These are phyloP conservation scores for Neoboletus magnificus DNA, from an alignment of 768 basidiomycete species.

Conservation along the genomic window DNA sequence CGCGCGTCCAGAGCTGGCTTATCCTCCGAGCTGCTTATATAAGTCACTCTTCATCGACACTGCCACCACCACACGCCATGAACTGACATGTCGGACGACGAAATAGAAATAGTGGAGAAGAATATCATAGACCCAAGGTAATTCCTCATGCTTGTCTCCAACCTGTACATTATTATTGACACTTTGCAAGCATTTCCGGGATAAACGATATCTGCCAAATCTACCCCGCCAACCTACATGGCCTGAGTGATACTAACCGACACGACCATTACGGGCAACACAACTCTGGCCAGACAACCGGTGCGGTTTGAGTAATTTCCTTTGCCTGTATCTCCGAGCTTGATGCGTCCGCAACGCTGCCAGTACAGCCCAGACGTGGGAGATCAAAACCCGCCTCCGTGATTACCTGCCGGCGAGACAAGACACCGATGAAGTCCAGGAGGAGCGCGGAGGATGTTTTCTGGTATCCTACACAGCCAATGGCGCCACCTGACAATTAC, in stretches of 20 bases:
- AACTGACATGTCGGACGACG: conserved; percentile 22
- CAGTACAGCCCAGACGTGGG: conserved; percentile 6
- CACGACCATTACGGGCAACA: conserved; percentile 58
- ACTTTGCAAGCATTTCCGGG: conserved; percentile 6
- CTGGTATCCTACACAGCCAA: conserved; percentile 54
- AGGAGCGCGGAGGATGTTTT: conserved; percentile 38
- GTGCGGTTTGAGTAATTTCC: neutral
- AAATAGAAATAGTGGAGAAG: conserved; percentile 25
- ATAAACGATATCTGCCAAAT: conserved; percentile 44
- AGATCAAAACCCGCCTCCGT: conserved; percentile 11
- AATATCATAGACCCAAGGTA: conserved; percentile 11
- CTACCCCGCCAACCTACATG: conserved; percentile 44
- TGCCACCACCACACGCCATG: conserved; percentile 4
- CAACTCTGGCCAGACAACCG: conserved; percentile 21
- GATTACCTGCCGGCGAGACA: neutral
- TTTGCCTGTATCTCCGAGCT: neutral
- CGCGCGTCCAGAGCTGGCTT: conserved; percentile 47
- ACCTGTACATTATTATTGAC: neutral
- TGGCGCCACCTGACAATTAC: conserved; percentile 51
- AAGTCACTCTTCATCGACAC: conserved; percentile 4
- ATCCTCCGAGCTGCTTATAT: conserved; percentile 23
- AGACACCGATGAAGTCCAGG: neutral
- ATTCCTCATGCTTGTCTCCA: neutral
- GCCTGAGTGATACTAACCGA: conserved; percentile 38
- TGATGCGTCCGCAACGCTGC: conserved; percentile 11